A percentile compares a stretch with the other conserved stretches of the same genome.
These are phyloP conservation scores for Coemansia nantahalensis DNA, from an alignment of 192 early-diverging fungal species.

Conservation along the genomic window DNA sequence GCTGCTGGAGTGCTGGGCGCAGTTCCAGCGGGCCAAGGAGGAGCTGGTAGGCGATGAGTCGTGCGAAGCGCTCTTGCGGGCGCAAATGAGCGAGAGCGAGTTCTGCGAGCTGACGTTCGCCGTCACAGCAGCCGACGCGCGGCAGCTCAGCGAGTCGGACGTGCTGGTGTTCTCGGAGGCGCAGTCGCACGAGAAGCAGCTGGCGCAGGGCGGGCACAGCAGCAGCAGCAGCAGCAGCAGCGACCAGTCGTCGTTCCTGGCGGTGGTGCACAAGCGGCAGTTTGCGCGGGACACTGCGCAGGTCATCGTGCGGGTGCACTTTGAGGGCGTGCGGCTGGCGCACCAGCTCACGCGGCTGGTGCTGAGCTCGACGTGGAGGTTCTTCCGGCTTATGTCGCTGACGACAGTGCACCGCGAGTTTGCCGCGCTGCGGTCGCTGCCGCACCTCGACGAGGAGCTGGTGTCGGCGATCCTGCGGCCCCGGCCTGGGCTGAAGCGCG, in stretches of 20 bases:
- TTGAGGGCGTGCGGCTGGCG: constrained; percentile 15
- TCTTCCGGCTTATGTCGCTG: constrained; percentile 57
- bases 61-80: constrained; percentile 44
- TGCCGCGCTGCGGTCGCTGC: constrained; percentile 64
- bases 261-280: constrained; percentile 33
- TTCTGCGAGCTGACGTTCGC: constrained; percentile 71
- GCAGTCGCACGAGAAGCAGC: constrained; percentile 22
- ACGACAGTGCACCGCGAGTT: constrained; percentile 85
- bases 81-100: constrained; percentile 65
- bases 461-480: constrained; percentile 65
- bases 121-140: constrained; percentile 39
- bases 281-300: constrained; percentile 19
- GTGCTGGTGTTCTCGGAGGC: constrained; percentile 59
- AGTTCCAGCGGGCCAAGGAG: constrained; percentile 71
- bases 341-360: constrained; percentile 24
- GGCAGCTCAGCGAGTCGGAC: constrained; percentile 57
- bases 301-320: constrained; percentile 31
- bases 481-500: constrained; percentile 9
- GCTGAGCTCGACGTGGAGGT: constrained; percentile 40
- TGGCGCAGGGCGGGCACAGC: constrained; percentile 15
- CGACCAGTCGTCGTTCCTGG: constrained; percentile 34
- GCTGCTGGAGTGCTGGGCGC: constrained; percentile 82
- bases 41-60: constrained; percentile 40
- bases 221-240: not conserved
- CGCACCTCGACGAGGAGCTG: constrained; percentile 57